These are phyloP conservation scores for Trichomonas vaginalis DNA, from an alignment of 208 protist genomes.

Conservation along the genomic window DNA sequence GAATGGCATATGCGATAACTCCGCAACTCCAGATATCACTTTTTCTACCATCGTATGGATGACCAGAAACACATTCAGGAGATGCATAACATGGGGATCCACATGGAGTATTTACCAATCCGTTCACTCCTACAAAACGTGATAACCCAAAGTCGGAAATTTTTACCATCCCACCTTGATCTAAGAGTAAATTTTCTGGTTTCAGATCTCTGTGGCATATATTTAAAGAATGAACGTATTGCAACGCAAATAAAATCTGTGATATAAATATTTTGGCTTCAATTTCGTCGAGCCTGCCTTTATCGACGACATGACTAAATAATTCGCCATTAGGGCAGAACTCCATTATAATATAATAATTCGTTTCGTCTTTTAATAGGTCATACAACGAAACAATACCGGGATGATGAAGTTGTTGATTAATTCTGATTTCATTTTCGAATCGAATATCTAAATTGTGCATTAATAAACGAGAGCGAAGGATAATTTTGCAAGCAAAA, in stretches of 20 bases:
- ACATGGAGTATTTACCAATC: not conserved
- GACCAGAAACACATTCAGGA: not conserved
- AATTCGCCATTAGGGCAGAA: not conserved
- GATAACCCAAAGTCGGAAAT: not conserved
- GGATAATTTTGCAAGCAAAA: not conserved
- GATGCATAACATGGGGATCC: not conserved
- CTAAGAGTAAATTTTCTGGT: not conserved
- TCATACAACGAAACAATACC: not conserved
- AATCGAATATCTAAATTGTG: not conserved
- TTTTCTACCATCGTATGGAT: not conserved
- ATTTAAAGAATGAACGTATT: not conserved
- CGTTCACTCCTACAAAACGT: not conserved
- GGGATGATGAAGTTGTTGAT: not conserved
- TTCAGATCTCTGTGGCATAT: not conserved
- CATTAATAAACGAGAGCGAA: not conserved
- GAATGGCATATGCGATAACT: not conserved
- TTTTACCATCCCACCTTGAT: not conserved
- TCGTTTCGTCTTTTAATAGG: not conserved
- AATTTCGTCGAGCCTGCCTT: not conserved
- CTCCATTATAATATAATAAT: slow-evolving; percentile 13
- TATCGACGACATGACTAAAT: not conserved
- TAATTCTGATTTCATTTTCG: not conserved
- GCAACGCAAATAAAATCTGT: not conserved
- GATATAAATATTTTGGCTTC: not conserved
- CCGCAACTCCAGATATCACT: not conserved